Conservation (phyloP, 2,329 filamentous ascomycete species). For the Penicillium sp. region DNA sequence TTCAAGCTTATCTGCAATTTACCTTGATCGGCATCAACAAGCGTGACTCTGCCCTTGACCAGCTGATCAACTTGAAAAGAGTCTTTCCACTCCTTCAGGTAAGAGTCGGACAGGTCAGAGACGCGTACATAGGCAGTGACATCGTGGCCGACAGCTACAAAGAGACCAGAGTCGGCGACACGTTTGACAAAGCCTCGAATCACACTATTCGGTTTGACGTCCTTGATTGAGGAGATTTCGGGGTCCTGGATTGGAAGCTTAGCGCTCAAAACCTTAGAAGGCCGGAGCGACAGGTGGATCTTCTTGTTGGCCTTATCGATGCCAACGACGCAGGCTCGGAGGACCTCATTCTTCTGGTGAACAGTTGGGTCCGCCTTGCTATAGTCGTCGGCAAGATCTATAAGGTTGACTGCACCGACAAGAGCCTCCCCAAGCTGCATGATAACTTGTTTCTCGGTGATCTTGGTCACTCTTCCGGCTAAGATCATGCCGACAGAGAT, state of each 20-base stretch:
- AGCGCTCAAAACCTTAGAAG: slow-evolving; percentile 84
- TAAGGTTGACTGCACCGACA: slow-evolving; percentile 71
- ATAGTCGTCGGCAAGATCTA: slow-evolving; percentile 83
- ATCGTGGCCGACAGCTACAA: slow-evolving; percentile 74
- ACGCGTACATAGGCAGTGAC: slow-evolving; percentile 79
- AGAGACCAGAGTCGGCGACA: slow-evolving; percentile 81
- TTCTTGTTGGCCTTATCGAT: slow-evolving; percentile 81
- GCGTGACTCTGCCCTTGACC: slow-evolving; percentile 76
- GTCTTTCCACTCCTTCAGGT: slow-evolving; percentile 92
- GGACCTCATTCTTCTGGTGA: slow-evolving; percentile 75
- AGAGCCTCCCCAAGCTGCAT: slow-evolving; percentile 78
- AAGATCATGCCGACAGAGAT: slow-evolving; percentile 75
- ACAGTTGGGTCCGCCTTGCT: slow-evolving; percentile 68
- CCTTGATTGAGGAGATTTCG: slow-evolving; percentile 65
- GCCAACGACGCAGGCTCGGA: slow-evolving; percentile 77
- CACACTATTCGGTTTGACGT: slow-evolving; percentile 70
- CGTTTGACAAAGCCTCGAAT: slow-evolving; percentile 89
- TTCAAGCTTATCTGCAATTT: slow-evolving; percentile 85
- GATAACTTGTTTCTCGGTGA: slow-evolving; percentile 74
- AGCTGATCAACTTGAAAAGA: slow-evolving; percentile 83
- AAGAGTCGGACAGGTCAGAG: slow-evolving; percentile 81
- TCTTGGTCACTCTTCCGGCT: slow-evolving; percentile 75
- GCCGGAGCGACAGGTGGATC: slow-evolving; percentile 71
- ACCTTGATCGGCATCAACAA: slow-evolving; percentile 60
- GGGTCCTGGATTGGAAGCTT: slow-evolving; percentile 72